These are phyloP conservation scores for Lolium perenne DNA, from an alignment of 176 grass and related monocot species.

Conservation along the genomic window DNA sequence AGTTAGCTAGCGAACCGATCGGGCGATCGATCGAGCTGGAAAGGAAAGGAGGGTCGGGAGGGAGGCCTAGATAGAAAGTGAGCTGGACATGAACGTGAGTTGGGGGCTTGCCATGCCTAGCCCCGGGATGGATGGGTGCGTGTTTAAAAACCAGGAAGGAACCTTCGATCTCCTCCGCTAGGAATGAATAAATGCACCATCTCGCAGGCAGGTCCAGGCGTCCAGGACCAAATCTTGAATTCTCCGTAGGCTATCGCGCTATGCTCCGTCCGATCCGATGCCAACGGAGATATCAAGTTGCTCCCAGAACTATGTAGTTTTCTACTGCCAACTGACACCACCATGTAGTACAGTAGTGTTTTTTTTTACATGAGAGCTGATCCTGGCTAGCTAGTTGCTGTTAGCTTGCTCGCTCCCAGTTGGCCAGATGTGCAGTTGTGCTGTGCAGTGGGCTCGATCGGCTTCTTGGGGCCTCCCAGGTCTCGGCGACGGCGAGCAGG, in stretches of 20 bases:
- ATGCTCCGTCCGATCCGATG: neutral
- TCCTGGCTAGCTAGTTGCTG: neutral
- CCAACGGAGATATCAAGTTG: neutral
- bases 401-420: neutral
- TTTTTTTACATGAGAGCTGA: too few species aligned
- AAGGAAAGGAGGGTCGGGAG: conserved; percentile 31
- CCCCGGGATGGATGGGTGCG: conserved; percentile 6
- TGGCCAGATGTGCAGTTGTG: neutral
- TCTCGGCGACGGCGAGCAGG: conserved; percentile 44
- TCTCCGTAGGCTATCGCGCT: conserved; percentile 24
- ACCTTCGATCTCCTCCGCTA: conserved; percentile 43
- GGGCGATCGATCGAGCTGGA: conserved; percentile 35
- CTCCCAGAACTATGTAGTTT: neutral
- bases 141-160: conserved; percentile 53
- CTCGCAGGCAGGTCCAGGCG: conserved; percentile 29
- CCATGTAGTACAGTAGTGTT: too few species aligned
- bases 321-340: neutral
- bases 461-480: conserved; percentile 31
- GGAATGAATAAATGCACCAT: conserved; percentile 54
- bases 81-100: conserved; percentile 52
- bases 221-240: conserved; percentile 41
- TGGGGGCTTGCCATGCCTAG: conserved; percentile 23
- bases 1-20: conserved; percentile 50
- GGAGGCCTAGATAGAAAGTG: conserved; percentile 49
- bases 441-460: conserved; percentile 24